Evolutionary conservation across 768 basidiomycete genomes (phyloP), one percentile per base, ranked within the genome.

Genomic region (Sarcodon aspratus): DNA sequence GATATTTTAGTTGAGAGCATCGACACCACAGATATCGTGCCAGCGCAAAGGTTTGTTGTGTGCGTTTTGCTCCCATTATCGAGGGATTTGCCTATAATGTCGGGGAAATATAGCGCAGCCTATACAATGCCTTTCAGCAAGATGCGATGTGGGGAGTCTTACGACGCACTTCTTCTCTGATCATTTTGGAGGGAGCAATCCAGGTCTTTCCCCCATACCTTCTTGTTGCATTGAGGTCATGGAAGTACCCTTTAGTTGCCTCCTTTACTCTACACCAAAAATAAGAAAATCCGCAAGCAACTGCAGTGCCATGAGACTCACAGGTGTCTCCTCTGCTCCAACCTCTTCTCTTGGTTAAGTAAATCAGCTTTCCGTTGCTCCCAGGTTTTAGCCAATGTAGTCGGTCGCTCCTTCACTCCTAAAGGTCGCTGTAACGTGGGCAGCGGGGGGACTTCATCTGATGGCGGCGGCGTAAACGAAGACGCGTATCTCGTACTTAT

Each of bases 121-220:
- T 33, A 33, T 13, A 10, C 10, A 21, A 11, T 10, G 11, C 8
- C n/a, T 11, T 18, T 32, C 17, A 36, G 12, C 27, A 44, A 21
- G 33, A 12, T 33, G 7, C 45, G 36, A 21, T 47, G 33, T 34
- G 43, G 21, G 18, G 44, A 18, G 17, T 13, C 40, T 9, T 13
- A 15, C 17, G 9, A 45, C 87, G 55, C 59, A 94, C 94, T 55
- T 95, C 90, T 68, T 92, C 88, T 31, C 82, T 79, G 53, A 98
- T 92, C 56, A 97, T 71, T 17, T 87, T 85, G 17, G 75, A 80
- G 1, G 93, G 94, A 9, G 92, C 93, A 46, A 92, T 78, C 92
- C 91, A 98, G 8, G 86, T 85, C 68, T 98, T 98, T 12, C 95
- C 95, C 12, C 91, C 93, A 56, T 91, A 78, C 38, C 74, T 74